Conservation (phyloP, 371 early-diverging fungal genomes). For the Funneliformis caledonium region DNA sequence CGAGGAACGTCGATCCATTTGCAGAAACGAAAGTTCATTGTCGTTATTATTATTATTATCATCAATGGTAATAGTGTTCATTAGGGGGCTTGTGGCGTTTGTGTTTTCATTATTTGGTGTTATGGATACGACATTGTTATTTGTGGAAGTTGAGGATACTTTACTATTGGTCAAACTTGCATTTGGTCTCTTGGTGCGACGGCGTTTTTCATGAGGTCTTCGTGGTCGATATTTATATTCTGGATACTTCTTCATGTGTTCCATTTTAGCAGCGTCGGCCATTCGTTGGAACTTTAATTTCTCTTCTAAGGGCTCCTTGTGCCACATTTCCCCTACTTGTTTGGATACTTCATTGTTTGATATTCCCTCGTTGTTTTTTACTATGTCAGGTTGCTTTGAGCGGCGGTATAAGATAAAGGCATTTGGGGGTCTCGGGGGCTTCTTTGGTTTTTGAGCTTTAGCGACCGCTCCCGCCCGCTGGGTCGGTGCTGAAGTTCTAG, state of each 20-base stretch:
- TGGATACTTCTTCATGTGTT: slow-evolving; percentile 40
- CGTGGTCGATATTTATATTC: slow-evolving; percentile 41
- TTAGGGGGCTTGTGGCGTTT: background rate
- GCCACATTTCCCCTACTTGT: slow-evolving; percentile 42
- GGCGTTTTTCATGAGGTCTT: slow-evolving; percentile 39
- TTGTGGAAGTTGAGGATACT: background rate
- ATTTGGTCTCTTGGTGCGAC: slow-evolving; percentile 32
- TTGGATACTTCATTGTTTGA: slow-evolving; percentile 41
- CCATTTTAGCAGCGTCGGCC: slow-evolving; percentile 39
- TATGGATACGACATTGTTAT: background rate
- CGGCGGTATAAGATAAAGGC: slow-evolving; percentile 39
- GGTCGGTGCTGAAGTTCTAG: slow-evolving; percentile 18
- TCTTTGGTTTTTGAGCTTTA: slow-evolving; percentile 33
- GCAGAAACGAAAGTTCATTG: background rate
- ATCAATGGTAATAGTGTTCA: background rate
- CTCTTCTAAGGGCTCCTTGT: slow-evolving; percentile 34
- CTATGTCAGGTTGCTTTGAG: slow-evolving; percentile 34
- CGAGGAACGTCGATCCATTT: slow-evolving; percentile 1
- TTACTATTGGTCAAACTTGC: background rate
- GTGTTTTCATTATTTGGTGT: background rate
- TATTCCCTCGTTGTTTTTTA: slow-evolving; percentile 35
- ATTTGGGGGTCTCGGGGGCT: slow-evolving; percentile 41
- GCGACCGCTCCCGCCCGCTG: slow-evolving; percentile 34
- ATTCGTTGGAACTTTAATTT: slow-evolving; percentile 35
- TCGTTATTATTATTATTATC: background rate